Evolutionary conservation across 2,329 filamentous ascomycete genomes (phyloP), one percentile per base, ranked within the genome.

Genomic region (Didymella arachidicola): DNA sequence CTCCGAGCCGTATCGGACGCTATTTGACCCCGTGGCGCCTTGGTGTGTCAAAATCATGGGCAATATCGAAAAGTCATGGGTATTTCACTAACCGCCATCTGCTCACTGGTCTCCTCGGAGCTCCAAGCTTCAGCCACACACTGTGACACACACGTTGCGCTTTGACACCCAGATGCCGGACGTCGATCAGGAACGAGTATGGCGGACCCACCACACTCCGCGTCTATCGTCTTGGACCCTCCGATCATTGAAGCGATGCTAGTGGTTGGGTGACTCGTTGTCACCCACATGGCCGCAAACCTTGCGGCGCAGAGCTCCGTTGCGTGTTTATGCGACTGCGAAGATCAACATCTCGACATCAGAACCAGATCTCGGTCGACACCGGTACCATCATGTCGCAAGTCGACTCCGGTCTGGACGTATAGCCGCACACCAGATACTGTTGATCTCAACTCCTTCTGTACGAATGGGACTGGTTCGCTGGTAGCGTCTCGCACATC

Each of bases 121-220:
- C 41, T 29, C 22, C 41, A 25, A 45, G 36, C 25, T 44, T 22
- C 14, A 56, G 25, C 51, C 30, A 34, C 50, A 46, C 27, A 53
- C 22, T n/a, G 49, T 39, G 36, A 19, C 36, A 39, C 36, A 39
- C 36, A 11, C 32, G 32, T 16, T 25, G 19, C 38, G 38, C 19
- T 41, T 19, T 41, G 38, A 41, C 38, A 38, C 19, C 19, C 19
- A 18, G 29, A 57, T 51, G 47, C 30, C 30, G 39, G 46, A 38
- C 34, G 26, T 41, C 47, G 54, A 57, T 52, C 54, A 46, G 34
- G 27, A 52, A 57, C 42, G 39, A 47, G 54, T 29, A n/a, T 30
- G 7, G 26, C 26, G 29, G 26, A 25, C n/a, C 18, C 38, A 41
- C 53, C 53, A 46, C 53, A 26, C 27, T 36, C 32, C 45, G 25